Evolutionary conservation across 2,329 filamentous ascomycete genomes (phyloP).

Genomic region (Colletotrichum destructivum): DNA sequence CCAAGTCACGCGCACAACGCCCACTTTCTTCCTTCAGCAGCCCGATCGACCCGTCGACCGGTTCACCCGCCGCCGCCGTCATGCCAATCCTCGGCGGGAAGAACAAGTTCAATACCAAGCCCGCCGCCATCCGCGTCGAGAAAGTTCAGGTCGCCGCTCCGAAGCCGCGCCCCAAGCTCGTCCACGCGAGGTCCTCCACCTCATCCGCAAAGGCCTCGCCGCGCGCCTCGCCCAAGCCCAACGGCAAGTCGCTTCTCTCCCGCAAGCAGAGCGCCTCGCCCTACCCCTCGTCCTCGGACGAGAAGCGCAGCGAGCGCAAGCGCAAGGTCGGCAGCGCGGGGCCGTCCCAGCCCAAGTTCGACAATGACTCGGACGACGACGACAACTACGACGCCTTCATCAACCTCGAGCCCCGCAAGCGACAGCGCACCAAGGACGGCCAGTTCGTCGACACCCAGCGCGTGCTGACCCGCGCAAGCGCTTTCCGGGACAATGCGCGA

Average conservation of each 20-base stretch:
- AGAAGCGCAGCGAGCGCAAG: conserved; percentile 39
- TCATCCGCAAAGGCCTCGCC: conserved; percentile 53
- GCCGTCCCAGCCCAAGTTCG: conserved; percentile 56
- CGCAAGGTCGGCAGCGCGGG: conserved; percentile 42
- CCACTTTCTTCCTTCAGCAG: not conserved
- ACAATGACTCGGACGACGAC: conserved; percentile 66
- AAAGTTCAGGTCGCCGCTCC: conserved; percentile 62
- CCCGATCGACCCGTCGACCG: not conserved
- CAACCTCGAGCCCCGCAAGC: conserved; percentile 63
- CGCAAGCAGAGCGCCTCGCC: conserved; percentile 60
- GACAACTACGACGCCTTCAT: conserved; percentile 60
- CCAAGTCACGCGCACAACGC: conserved; percentile 24
- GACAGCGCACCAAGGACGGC: conserved; percentile 60
- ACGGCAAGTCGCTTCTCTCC: conserved; percentile 42
- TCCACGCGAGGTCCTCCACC: conserved; percentile 50
- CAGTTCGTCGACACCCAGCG: conserved; percentile 63
- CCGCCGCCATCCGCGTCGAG: conserved; percentile 67
- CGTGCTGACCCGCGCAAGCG: conserved; percentile 61
- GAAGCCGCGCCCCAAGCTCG: conserved; percentile 55
- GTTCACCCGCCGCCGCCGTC: conserved; percentile 10
- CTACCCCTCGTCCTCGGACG: conserved; percentile 53
- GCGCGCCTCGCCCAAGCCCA: conserved; percentile 59
- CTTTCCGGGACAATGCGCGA: conserved; percentile 51
- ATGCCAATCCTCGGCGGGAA: conserved; percentile 59
- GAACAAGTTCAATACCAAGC: conserved; percentile 67